These are phyloP conservation scores for Aspergillus quadricinctus DNA, from an alignment of 2,329 filamentous ascomycete species.

Conservation along the genomic window DNA sequence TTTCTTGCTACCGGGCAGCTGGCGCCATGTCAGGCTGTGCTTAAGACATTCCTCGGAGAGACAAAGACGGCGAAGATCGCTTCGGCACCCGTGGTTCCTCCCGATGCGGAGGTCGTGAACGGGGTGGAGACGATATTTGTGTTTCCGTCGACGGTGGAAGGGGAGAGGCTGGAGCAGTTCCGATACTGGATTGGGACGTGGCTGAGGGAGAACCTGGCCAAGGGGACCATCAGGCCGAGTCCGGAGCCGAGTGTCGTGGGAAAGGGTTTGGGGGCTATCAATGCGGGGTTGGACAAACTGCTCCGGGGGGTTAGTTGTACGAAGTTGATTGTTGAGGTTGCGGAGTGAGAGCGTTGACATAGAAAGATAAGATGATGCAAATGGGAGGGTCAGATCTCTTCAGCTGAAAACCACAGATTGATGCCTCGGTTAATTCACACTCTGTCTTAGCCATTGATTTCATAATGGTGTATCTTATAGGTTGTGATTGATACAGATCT, in stretches of 20 bases:
- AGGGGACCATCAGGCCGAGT: constrained; percentile 34
- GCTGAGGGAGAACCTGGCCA: constrained; percentile 30
- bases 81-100: constrained; percentile 36
- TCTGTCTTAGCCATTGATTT: too few species aligned
- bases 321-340: constrained; percentile 42
- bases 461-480: too few species aligned
- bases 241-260: constrained; percentile 37
- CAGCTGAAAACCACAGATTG: too few species aligned
- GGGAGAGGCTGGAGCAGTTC: constrained; percentile 36
- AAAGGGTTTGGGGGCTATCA: constrained; percentile 34
- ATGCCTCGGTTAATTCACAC: too few species aligned
- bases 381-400: too few species aligned
- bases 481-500: too few species aligned
- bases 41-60: constrained; percentile 29
- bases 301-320: constrained; percentile 40
- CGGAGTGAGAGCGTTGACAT: constrained; percentile 18
- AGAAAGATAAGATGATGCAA: too few species aligned
- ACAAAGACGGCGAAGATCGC: constrained; percentile 27
- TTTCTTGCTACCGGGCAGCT: constrained; percentile 42
- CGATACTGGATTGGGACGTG: constrained; percentile 40
- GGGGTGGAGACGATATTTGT: constrained; percentile 40
- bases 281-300: constrained; percentile 36
- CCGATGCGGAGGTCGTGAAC: constrained; percentile 22
- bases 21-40: constrained; percentile 33
- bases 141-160: constrained; percentile 32